These are phyloP conservation scores for Astrothelium macrocarpum DNA, from an alignment of 495 filamentous ascomycete species.

Conservation along the genomic window DNA sequence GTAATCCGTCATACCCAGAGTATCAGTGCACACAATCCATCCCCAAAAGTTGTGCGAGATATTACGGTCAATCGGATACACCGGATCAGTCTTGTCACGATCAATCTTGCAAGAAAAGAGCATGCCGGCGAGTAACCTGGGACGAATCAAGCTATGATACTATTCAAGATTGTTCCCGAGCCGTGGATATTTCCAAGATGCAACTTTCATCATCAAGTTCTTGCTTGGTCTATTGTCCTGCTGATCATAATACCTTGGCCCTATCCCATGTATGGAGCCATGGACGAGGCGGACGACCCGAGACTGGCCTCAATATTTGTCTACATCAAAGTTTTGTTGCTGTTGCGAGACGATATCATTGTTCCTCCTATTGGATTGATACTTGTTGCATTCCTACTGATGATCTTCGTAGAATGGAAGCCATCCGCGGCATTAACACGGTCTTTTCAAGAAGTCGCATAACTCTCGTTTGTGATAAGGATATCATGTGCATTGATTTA, in stretches of 20 bases:
- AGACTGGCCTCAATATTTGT: neutral
- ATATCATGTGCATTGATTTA: neutral
- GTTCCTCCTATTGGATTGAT: neutral
- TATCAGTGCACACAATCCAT: neutral
- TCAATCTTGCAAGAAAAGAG: neutral
- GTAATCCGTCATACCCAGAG: neutral
- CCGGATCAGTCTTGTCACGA: neutral
- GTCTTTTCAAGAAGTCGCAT: neutral
- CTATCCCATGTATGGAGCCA: neutral
- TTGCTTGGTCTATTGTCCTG: neutral
- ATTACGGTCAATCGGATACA: neutral
- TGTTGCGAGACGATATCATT: neutral
- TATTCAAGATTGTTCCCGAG: neutral
- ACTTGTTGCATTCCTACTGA: neutral
- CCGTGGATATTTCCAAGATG: neutral
- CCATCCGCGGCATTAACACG: neutral
- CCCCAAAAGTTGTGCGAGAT: neutral
- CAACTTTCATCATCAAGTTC: neutral
- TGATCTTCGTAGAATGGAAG: neutral
- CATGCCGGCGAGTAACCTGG: neutral
- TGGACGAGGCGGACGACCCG: neutral
- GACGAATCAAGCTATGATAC: neutral
- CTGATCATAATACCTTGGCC: neutral
- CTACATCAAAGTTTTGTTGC: neutral
- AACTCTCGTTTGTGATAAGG: neutral